Conservation (phyloP, 768 basidiomycete species). For the Gloeostereum incarnatum region DNA sequence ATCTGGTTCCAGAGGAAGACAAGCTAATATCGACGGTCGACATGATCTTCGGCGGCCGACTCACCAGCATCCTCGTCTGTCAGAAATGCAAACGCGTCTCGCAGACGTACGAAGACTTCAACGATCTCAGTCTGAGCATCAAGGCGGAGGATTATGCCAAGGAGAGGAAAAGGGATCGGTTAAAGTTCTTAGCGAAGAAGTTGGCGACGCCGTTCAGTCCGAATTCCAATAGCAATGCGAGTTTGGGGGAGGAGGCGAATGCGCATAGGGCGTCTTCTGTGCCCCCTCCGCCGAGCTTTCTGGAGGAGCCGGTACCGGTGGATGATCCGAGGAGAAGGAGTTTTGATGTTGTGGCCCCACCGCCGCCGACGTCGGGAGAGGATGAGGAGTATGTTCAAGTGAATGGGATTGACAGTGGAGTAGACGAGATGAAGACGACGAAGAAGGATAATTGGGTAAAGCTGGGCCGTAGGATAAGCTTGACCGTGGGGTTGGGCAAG, state of each 20-base stretch:
- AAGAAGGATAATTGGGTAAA: slow-evolving; percentile 52
- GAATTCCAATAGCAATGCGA: slow-evolving; percentile 8
- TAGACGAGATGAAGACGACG: slow-evolving; percentile 22
- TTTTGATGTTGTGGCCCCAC: slow-evolving; percentile 25
- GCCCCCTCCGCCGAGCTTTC: slow-evolving; percentile 5
- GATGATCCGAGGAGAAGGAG: slow-evolving; percentile 34
- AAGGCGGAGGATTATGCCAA: slow-evolving; percentile 72
- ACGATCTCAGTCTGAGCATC: slow-evolving; percentile 86
- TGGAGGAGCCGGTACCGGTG: slow-evolving; percentile 12
- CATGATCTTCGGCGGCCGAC: slow-evolving; percentile 82
- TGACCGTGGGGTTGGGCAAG: slow-evolving; percentile 38
- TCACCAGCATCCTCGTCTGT: slow-evolving; percentile 90
- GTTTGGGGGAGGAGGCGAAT: neutral
- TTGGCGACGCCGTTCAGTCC: slow-evolving; percentile 31
- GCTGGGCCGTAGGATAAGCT: slow-evolving; percentile 53
- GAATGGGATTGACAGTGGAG: slow-evolving; percentile 8
- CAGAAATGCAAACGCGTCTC: slow-evolving; percentile 92
- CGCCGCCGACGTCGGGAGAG: slow-evolving; percentile 11
- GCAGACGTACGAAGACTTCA: slow-evolving; percentile 88
- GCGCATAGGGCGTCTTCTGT: slow-evolving; percentile 10
- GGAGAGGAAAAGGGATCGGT: slow-evolving; percentile 66
- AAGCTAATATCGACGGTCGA: slow-evolving; percentile 69
- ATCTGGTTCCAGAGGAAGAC: slow-evolving; percentile 29
- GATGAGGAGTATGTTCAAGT: slow-evolving; percentile 11
- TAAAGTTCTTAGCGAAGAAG: slow-evolving; percentile 63